These are phyloP conservation scores for Magnaporthiopsis rhizophila DNA, from an alignment of 2,329 filamentous ascomycete species.

Conservation along the genomic window DNA sequence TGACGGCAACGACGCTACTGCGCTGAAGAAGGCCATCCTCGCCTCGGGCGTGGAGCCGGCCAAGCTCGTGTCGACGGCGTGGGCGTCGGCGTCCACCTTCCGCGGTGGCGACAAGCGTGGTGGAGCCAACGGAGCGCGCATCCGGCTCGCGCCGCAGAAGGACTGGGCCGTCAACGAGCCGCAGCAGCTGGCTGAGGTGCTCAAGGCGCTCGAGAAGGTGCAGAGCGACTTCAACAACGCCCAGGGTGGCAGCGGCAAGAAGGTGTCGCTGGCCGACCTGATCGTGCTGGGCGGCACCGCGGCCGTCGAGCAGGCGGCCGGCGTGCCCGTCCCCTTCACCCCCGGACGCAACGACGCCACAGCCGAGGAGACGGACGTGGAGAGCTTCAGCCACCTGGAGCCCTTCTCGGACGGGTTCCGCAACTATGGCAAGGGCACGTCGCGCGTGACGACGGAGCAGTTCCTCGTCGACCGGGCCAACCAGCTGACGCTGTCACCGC, in stretches of 20 bases:
- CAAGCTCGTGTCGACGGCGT: constrained; percentile 59
- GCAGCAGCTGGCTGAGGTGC: constrained; percentile 51
- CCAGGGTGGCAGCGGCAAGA: constrained; percentile 53
- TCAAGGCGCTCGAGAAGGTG: constrained; percentile 53
- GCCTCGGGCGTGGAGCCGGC: constrained; percentile 49
- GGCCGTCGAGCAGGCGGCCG: constrained; percentile 63
- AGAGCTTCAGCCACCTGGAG: constrained; percentile 58
- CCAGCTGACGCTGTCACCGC: constrained; percentile 60
- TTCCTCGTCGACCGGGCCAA: constrained; percentile 65
- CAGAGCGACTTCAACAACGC: constrained; percentile 61
- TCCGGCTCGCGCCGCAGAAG: constrained; percentile 64
- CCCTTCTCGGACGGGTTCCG: constrained; percentile 70
- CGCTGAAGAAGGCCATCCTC: constrained; percentile 62
- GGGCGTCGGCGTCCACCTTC: constrained; percentile 65
- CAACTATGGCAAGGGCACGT: constrained; percentile 60
- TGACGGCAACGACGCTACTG: constrained; percentile 52
- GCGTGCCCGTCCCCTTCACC: constrained; percentile 58
- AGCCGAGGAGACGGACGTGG: constrained; percentile 62
- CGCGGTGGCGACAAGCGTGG: constrained; percentile 73
- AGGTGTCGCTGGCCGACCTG: constrained; percentile 69
- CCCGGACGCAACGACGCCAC: constrained; percentile 66
- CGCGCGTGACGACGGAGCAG: constrained; percentile 57
- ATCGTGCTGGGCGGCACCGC: constrained; percentile 68
- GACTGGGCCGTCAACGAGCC: constrained; percentile 72
- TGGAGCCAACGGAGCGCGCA: constrained; percentile 72